These are phyloP conservation scores for Sphaerulina vaccinii DNA, from an alignment of 2,329 filamentous ascomycete genomes.

Conservation along the genomic window DNA sequence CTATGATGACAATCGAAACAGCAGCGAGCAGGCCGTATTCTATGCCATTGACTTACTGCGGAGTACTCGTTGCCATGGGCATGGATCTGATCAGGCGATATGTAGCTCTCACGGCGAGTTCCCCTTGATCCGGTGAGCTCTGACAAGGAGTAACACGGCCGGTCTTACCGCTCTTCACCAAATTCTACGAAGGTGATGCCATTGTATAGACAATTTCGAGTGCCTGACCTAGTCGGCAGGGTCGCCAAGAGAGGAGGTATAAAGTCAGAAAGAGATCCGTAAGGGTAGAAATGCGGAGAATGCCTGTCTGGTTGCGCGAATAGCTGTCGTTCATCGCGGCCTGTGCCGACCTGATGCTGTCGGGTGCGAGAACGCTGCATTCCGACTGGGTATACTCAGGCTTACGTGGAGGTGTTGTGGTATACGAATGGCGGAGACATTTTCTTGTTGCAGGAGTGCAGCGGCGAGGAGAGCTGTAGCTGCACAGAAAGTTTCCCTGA, in stretches of 20 bases:
- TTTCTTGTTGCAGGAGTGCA: too few species aligned
- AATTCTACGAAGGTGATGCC: background rate
- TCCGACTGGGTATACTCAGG: too few species aligned
- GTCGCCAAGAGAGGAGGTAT: conserved; percentile 9
- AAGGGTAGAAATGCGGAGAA: conserved; percentile 19
- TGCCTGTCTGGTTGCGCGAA: conserved; percentile 12
- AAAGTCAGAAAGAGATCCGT: conserved; percentile 7
- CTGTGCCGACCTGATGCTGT: too few species aligned
- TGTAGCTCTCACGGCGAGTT: conserved; percentile 1
- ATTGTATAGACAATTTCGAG: conserved; percentile 1
- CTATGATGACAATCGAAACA: background rate
- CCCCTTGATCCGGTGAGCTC: conserved; percentile 1
- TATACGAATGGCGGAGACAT: too few species aligned
- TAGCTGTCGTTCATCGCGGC: background rate
- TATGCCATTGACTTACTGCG: conserved; percentile 3
- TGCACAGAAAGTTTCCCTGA: too few species aligned
- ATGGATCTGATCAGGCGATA: conserved; percentile 11
- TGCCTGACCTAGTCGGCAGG: too few species aligned
- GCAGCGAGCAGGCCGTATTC: background rate
- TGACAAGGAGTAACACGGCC: conserved; percentile 6
- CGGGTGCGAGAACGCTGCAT: too few species aligned
- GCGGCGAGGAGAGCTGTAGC: too few species aligned
- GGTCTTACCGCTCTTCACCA: background rate
- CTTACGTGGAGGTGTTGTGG: too few species aligned
- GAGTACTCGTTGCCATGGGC: conserved; percentile 5